Base-by-base conservation (phyloP, 164 flowering plant species). In the Macadamia integrifolia region DNA sequence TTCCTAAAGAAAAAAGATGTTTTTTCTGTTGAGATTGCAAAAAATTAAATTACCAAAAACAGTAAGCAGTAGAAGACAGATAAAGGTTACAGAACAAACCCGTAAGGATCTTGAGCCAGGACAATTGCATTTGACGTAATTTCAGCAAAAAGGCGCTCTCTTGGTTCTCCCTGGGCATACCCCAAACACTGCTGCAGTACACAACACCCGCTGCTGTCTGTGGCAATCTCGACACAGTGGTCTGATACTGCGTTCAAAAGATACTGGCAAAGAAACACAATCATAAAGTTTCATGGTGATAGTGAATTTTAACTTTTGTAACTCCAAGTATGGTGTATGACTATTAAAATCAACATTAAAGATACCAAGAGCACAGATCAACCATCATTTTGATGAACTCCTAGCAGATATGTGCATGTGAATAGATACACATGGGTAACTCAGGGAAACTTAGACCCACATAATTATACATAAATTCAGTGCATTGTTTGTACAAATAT, bases 191-290 rank as follows among this genome's bases (percentile, higher is more conserved):
- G 35, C 56, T 81, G 80, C 46, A 83, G 60, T 18, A 77, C 77
- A 63, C 84, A 80, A 60, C 86, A 83, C 3, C 87, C 87, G 28
- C 63, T 62, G 68, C 65, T 69, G 28, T 83, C 75, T 3, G 69
- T 81, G 23, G 87, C 84, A 32, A 83, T 62, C 29, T 18, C 70
- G 28, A 58, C 63, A 44, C 73, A 81, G 63, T 78, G 60, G 0
- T 65, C 61, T 35, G 78, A 80, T 64, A 81, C 57, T 55, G 58
- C 75, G 48, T 77, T 58, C 62, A 82, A 18, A 66, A 82, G 68
- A 74, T 52, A 43, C 85, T 82, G 82, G 68, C 9, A 67, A 46
- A 68, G 40, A 35, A 35, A 35, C 5, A 35, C 40, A 2, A 35
- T 23, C 40, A 35, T 35, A 35, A 35, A 35, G 40, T 35, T 35